Conservation (phyloP, 495 filamentous ascomycete species). For the Penicillium dipodomyicola region DNA sequence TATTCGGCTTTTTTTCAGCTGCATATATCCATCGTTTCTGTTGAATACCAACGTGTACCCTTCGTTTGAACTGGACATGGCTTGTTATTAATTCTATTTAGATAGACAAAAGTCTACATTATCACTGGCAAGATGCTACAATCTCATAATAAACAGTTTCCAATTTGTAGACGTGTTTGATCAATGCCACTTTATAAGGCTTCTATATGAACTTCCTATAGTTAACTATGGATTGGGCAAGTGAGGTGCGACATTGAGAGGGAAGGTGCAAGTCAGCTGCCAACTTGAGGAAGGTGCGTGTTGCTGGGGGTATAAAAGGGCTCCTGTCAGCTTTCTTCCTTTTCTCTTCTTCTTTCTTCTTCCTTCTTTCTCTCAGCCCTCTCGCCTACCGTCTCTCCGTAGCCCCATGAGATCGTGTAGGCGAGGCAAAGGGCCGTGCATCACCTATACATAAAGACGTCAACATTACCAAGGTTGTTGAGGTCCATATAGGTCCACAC, state of each 20-base stretch:
- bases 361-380: background rate
- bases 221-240: too few relatives aligned
- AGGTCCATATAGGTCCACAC: too few relatives aligned
- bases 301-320: background rate
- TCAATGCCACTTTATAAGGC: background rate
- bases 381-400: background rate
- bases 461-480: too few relatives aligned
- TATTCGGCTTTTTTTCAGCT: constrained; percentile 1
- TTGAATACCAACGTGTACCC: background rate
- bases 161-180: background rate
- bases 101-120: background rate
- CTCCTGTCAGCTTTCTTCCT: background rate
- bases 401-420: too few relatives aligned
- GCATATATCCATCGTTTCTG: constrained; percentile 16
- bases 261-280: background rate
- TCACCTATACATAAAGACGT: too few relatives aligned
- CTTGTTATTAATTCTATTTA: background rate
- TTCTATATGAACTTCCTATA: too few relatives aligned
- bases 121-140: background rate
- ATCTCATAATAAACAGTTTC: background rate
- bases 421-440: too few relatives aligned
- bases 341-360: background rate
- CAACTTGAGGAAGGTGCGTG: background rate
- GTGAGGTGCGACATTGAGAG: background rate
- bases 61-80: background rate